Evolutionary conservation across 148 eudicot species (phyloP), one percentile per base, ranked within the genome.

Genomic region (Fallopia convolvulus): DNA sequence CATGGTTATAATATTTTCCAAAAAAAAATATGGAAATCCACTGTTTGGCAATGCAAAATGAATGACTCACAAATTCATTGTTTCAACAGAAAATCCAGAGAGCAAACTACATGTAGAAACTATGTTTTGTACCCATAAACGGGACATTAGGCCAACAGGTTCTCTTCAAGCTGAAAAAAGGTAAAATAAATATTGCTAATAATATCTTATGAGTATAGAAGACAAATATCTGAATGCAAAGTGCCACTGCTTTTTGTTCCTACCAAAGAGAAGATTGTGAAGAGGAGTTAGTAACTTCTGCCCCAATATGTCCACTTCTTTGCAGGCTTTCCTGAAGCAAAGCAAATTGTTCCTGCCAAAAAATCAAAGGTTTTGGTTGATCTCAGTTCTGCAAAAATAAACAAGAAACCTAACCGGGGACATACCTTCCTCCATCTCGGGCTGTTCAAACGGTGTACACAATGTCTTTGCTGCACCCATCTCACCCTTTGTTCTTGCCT

Each of bases 251-350:
- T 68, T 26, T 26, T 36, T 65, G n/a, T 33, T 36, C 20, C 36
- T 68, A 68, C 46, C 46, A 68, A 68, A 71, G 46, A 71, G 23
- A 15, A 36, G 44, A 10, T 14, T 32, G 21, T 33, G 18, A 33
- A 41, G 74, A 71, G 74, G 46, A 44, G 33, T 73, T 81, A 95
- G 80, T 95, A 93, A 71, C 99, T 95, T 61, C 97, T 77, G 10
- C 99, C 99, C 99, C 99, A 95, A 83, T 95, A 93, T 15, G 94
- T 86, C 99, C 99, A 95, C 81, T 89, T 93, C 85, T 86, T 95
- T 12, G 99, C 97, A 13, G 94, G 97, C 80, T 95, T 95, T 11
- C 99, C 97, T 0, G 99, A 95, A 17, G 99, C 97, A 80, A 95
- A 95, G 87, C 99, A 95, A 58, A 91, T 75, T 2, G 94, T 93